Evolutionary conservation across 805 yeast genomes (phyloP), one percentile per base, ranked within the genome.

Genomic region (Candida stauntonica): DNA sequence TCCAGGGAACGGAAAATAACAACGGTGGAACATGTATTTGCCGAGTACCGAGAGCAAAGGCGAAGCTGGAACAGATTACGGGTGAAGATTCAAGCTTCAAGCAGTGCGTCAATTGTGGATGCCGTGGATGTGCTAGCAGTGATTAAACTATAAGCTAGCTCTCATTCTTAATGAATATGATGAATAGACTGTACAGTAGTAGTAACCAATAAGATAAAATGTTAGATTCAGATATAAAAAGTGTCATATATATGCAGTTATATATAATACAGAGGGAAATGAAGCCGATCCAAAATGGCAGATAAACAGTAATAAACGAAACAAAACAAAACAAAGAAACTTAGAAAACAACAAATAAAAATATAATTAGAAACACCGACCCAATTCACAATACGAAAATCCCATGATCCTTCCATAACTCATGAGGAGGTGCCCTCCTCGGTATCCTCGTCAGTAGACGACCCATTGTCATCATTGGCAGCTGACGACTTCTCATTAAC

Each of bases 21-120:
- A 83, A 80, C 50, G 77, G 77, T 5, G 72, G 77, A 5, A 75
- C 87, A 0, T 88, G 97, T 60, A 76, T 88, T 16, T 88, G 97
- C 55, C 64, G 97, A 39, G 95, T 88, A 2, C 95, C 96, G 1
- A 37, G 35, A 19, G 39, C 31, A 7, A 70, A 77, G 47, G 72
- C 72, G 2, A 75, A 69, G 4, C 55, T 78, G 18, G 61, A 64
- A 39, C 48, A 50, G 36, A 64, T n/a, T n/a, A n/a, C n/a, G 60
- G 45, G 62, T 54, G 17, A 47, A 52, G 5, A 48, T n/a, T n/a
- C 52, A 7, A 58, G 62, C 26, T 66, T 67, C 43, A 64, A 73
- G 12, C 73, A 79, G 47, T 86, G 94, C 58, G 70, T 81, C 5
- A 83, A 80, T 21, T 86, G 95, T 66, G 96, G 96, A 0, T 86